phyloP scores from a whole-genome alignment of 352 stramenopile species.

The Globisporangium perplexum region DNA sequence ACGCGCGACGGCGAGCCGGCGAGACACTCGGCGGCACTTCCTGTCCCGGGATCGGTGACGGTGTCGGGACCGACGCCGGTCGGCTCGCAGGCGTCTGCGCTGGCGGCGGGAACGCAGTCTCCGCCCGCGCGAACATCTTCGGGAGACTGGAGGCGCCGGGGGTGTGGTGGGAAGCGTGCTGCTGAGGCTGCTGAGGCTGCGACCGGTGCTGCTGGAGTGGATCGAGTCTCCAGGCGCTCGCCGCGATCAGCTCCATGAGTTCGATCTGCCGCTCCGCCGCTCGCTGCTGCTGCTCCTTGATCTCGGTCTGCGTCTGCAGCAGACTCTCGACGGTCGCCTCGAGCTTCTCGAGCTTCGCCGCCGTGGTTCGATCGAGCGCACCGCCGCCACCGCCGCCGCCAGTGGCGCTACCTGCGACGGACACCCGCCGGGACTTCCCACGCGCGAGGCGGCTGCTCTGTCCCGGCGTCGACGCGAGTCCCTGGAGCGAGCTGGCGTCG shows the following conservation, averaged over 20 bases:
- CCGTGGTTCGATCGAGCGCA: constrained; percentile 13
- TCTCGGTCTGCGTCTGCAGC: constrained; percentile 28
- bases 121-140: background rate
- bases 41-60: background rate
- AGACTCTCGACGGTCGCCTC: constrained; percentile 37
- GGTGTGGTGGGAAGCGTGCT: constrained; percentile 1
- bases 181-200: background rate
- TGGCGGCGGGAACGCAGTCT: background rate
- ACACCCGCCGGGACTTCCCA: background rate
- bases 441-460: background rate
- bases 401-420: background rate
- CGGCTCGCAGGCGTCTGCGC: too few relatives aligned
- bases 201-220: constrained; percentile 7
- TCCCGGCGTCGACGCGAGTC: background rate
- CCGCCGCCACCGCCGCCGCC: background rate
- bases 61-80: too few relatives aligned
- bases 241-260: constrained; percentile 28
- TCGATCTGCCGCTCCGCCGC: constrained; percentile 27
- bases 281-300: constrained; percentile 34
- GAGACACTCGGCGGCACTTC: background rate
- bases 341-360: constrained; percentile 42
- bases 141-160: background rate
- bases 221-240: background rate
- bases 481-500: background rate
- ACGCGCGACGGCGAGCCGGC: background rate